Percentiles rank a stretch among this genome's conserved stretches.
Evolutionary conservation across 2,329 filamentous ascomycete species (phyloP).

Genomic region (Didymella pomorum): DNA sequence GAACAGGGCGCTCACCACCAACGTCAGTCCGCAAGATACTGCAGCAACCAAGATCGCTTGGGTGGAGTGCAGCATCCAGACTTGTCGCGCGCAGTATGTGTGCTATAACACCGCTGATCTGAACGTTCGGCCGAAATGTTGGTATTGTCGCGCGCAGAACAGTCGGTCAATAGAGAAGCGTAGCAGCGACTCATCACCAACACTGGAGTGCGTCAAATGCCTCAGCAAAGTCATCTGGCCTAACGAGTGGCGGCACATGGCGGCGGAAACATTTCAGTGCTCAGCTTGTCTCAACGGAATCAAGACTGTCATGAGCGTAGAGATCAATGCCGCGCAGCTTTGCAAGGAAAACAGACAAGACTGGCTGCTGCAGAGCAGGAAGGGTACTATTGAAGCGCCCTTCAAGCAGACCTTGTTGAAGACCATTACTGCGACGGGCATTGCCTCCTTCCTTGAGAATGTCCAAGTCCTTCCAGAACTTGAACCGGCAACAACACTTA

Average conservation of each 20-base stretch:
- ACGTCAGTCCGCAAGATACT: constrained; percentile 45
- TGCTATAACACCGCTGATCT: constrained; percentile 56
- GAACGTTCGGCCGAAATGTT: constrained; percentile 59
- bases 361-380: constrained; percentile 58
- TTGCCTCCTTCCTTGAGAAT: constrained; percentile 47
- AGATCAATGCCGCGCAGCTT: constrained; percentile 52
- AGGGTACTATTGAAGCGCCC: constrained; percentile 45
- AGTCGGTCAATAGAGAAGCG: constrained; percentile 2
- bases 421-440: constrained; percentile 34
- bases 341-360: constrained; percentile 52
- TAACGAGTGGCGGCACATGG: constrained; percentile 49
- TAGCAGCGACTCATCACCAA: constrained; percentile 44
- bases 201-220: constrained; percentile 58
- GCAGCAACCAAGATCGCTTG: constrained; percentile 51
- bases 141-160: constrained; percentile 55
- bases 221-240: constrained; percentile 60
- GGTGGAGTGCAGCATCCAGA: constrained; percentile 57
- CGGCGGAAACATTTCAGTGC: constrained; percentile 52
- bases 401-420: constrained; percentile 55
- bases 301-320: constrained; percentile 49
- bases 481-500: constrained; percentile 32
- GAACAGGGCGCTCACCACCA: constrained; percentile 25
- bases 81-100: constrained; percentile 61
- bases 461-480: constrained; percentile 50
- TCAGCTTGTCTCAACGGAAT: constrained; percentile 51